Base-by-base conservation (phyloP, 345 rosid species). In the Gossypium ekmanianum region DNA sequence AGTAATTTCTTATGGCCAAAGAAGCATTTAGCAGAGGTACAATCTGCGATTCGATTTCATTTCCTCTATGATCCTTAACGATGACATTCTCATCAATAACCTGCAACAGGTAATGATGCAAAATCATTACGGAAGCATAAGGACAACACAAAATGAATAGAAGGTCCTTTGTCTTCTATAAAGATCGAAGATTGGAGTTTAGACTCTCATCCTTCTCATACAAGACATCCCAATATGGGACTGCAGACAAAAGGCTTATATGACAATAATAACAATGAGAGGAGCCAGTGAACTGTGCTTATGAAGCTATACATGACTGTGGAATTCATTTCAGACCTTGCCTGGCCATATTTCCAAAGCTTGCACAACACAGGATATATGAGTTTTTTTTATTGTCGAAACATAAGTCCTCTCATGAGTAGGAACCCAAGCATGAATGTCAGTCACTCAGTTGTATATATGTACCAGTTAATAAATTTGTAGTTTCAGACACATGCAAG, bases 61-160 rank as follows among this genome's bases (percentile, higher is more conserved):
- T 83, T 75, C 91, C 94, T 39, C 71, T 45, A 54, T 90, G 81
- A 81, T 88, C 88, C 71, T 71, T 84, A 72, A 90, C 94, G 47
- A 74, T 45, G 12, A 88, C 80, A 17, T 83, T 79, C 48, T 81
- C 85, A 12, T 58, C 75, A 29, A 83, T 72, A 75, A 90, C 94
- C 94, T 90, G 84, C n/a, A 39, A 51, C 67, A 75, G 74, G 52
- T 67, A 45, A 29, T 18, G 41, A 75, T 41, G 68, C 56, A 7
- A 57, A 63, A 34, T 56, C 29, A 48, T 56, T 18, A 44, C 29
- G 7, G 16, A 41, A 16, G 61, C 56, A 50, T 2, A 27, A 17
- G 71, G 63, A 43, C 50, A 57, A 48, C n/a, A 27, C 11, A 47
- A 47, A 57, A 75, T 17, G 7, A 10, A 22, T 11, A 43, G 4